Conservation (phyloP, 768 basidiomycete genomes). For the Russula abietina region DNA sequence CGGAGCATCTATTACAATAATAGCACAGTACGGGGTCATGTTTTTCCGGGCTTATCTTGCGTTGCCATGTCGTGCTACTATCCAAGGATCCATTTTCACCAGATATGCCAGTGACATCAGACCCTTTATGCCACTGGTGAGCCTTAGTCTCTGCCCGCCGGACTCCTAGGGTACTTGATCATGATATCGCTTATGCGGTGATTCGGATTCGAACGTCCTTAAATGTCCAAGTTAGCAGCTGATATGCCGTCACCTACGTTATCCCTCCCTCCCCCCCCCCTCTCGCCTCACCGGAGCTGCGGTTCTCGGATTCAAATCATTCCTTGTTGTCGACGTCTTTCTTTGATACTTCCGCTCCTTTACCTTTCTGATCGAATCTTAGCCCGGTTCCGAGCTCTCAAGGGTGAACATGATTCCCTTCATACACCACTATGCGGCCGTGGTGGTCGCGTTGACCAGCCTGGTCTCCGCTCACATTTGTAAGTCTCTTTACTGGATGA, state of each 20-base stretch:
- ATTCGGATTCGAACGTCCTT: not conserved
- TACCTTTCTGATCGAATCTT: not conserved
- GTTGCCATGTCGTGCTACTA: not conserved
- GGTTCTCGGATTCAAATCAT: not conserved
- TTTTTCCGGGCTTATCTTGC: not conserved
- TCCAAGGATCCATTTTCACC: not conserved
- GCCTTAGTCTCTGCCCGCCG: not conserved
- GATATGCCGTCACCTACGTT: not conserved
- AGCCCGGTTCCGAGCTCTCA: not conserved
- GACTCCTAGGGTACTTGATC: no score
- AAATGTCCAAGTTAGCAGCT: not conserved
- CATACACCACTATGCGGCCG: not conserved
- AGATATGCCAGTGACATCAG: not conserved
- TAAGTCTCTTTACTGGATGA: not conserved
- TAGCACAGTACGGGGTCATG: not conserved
- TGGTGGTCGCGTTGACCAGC: constrained; percentile 1
- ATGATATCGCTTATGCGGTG: no score
- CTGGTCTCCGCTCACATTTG: constrained; percentile 6
- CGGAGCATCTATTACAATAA: no score
- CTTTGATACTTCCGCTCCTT: constrained; percentile 1
- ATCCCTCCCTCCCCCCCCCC: not conserved
- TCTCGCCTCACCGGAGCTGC: not conserved
- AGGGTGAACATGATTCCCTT: constrained; percentile 4
- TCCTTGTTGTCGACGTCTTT: not conserved
- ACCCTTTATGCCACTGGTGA: not conserved